phyloP scores from a whole-genome alignment of 495 filamentous ascomycete species.

The Penicillium manginii region DNA sequence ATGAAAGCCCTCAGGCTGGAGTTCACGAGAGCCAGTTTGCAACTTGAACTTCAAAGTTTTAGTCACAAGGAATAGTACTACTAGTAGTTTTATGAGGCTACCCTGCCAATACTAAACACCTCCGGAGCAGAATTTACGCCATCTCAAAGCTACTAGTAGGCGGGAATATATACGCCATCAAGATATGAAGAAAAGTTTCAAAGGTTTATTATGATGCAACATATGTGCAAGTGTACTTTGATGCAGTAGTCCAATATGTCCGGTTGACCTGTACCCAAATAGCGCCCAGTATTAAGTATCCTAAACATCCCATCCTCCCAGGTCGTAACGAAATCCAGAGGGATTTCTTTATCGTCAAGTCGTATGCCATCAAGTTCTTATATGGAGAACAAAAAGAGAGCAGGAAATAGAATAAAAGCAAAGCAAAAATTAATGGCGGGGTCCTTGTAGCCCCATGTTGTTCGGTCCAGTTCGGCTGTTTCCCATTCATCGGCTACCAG shows the following conservation, averaged over 20 bases:
- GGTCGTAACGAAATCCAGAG: conserved; percentile 8
- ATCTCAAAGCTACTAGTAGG: too few species aligned
- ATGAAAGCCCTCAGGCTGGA: too few species aligned
- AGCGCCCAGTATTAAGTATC: conserved; percentile 19
- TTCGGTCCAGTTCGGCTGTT: conserved; percentile 20
- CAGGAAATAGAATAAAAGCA: not conserved
- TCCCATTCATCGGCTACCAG: conserved; percentile 1
- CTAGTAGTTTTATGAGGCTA: too few species aligned
- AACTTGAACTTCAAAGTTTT: too few species aligned
- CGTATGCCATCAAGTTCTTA: conserved; percentile 17
- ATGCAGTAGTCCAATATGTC: not conserved
- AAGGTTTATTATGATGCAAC: not conserved
- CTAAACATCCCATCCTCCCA: conserved; percentile 16
- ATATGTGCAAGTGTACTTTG: not conserved
- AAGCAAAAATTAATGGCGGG: conserved; percentile 5
- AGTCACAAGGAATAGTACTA: too few species aligned
- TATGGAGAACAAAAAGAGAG: conserved; percentile 1
- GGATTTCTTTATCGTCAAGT: conserved; percentile 20
- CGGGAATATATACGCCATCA: too few species aligned
- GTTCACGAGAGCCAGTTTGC: too few species aligned
- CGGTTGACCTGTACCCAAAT: conserved; percentile 14
- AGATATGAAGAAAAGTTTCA: not conserved
- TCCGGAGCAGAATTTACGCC: too few species aligned
- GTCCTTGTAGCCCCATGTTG: conserved; percentile 7
- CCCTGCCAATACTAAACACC: too few species aligned